A percentile compares a stretch with the other conserved stretches of the same genome.
Conservation (phyloP, 2,329 filamentous ascomycete genomes). For the Talaromyces piceae region DNA sequence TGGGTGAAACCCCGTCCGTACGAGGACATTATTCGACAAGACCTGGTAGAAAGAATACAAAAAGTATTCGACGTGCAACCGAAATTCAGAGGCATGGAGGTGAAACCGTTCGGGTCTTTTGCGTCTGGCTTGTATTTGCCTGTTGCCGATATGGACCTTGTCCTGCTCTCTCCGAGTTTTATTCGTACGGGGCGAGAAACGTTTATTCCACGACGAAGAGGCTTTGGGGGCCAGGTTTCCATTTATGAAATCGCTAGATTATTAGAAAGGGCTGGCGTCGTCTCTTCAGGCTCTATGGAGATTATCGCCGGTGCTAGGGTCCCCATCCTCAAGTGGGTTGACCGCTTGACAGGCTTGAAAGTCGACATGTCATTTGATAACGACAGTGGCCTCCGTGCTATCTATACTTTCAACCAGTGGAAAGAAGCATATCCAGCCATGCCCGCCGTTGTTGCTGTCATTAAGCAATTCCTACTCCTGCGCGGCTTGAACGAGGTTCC, state of each 20-base stretch:
- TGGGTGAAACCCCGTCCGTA: conserved; percentile 70
- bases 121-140: conserved; percentile 73
- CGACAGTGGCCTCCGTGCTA: conserved; percentile 68
- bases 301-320: conserved; percentile 72
- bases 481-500: conserved; percentile 85
- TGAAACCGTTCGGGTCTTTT: conserved; percentile 86
- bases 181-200: conserved; percentile 46
- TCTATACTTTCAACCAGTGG: conserved; percentile 75
- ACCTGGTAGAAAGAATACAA: conserved; percentile 64
- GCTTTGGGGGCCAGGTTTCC: conserved; percentile 24
- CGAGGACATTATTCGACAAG: conserved; percentile 66
- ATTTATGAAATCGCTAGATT: conserved; percentile 53
- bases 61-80: conserved; percentile 44
- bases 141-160: conserved; percentile 88
- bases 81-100: conserved; percentile 53
- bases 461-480: conserved; percentile 92
- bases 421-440: conserved; percentile 72
- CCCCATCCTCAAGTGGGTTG: conserved; percentile 85
- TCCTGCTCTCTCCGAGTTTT: conserved; percentile 61
- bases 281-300: conserved; percentile 50
- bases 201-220: conserved; percentile 41
- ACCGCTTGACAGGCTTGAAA: conserved; percentile 67
- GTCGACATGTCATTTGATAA: conserved; percentile 97
- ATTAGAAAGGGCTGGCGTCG: conserved; percentile 42
- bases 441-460: conserved; percentile 74